Base-by-base conservation (phyloP, 2,329 filamentous ascomycete genomes). In the Fusarium pininemorale region DNA sequence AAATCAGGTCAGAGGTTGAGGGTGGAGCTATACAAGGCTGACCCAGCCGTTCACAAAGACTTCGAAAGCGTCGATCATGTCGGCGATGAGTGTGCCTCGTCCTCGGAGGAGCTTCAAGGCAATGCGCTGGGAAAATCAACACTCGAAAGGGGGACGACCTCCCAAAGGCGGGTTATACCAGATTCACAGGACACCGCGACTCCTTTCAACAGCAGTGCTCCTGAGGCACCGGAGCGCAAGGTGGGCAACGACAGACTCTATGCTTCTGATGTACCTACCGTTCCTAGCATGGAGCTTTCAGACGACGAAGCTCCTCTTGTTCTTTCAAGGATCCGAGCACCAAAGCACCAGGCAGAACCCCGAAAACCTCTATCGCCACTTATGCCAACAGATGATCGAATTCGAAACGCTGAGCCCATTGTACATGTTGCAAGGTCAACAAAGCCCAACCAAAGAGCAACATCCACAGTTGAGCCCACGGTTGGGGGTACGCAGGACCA, bases 301-400 rank as follows among this genome's bases (percentile, higher is more conserved):
- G 82, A 83, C 54, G 82, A 83, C 24, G 82, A 83, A 61, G 76
- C 79, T 20, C 82, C 82, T 1, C 62, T 82, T n/a, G 45, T 77
- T 18, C 58, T 79, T 28, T 65, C 72, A 9, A 69, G 69, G 35
- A 60, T 65, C 22, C 67, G 64, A 15, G 22, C 16, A 11, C 39
- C 50, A 22, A 71, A 50, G n/a, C 38, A 30, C 61, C 64, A n/a
- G 16, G 30, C 7, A 18, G 44, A 30, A 47, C 37, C 45, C 9
- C 14, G 24, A 13, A n/a, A 38, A 18, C 22, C 54, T 28, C 39
- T 39, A 42, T 10, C 32, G 22, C 20, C 53, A 26, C 30, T 22
- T 11, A 18, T 47, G 7, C n/a, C 39, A 47, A 45, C 51, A 48
- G 14, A 37, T 20, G 15, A 50, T 14, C 28, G n/a, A 24, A 37